Base-by-base conservation (phyloP, 2,329 filamentous ascomycete genomes). In the Colletotrichum simmondsii region DNA sequence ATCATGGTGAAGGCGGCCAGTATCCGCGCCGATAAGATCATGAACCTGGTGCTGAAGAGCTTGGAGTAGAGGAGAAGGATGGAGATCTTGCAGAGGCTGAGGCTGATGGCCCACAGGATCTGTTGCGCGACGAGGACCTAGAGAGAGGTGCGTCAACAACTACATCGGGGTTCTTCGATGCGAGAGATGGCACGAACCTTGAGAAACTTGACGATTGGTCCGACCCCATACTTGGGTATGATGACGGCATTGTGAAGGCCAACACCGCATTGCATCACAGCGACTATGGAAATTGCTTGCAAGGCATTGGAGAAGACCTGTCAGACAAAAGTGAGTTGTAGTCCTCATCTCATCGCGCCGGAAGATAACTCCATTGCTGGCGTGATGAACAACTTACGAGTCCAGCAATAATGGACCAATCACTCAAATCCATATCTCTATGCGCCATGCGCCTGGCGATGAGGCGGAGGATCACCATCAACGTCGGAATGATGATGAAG, bases 41-140 rank as follows among this genome's bases (percentile, higher is more conserved):
- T 77, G 30, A 57, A 42, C 7, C 74, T 76, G 2, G 79, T 76
- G 1, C 77, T 66, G 62, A 82, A 81, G 52, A 81, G 75, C 24
- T 72, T 77, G 14, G 74, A 69, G 72, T 79, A 80, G 30, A 82
- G 75, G 42, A 78, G 66, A 19, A 81, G 76, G 61, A 81, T 78
- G 57, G 80, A 79, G 19, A 78, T 73, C 66, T 80, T 81, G 72
- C 76, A 78, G 26, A 79, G 74, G 24, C 75, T 68, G 26, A 82
- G 77, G 35, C 77, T 78, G 26, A 79, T 28, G 1, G 77, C 78
- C 80, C 79, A 81, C 28, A 81, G 74, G 56, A 80, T 69, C 61
- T 81, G 80, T n/a, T 80, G 75, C 2, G 77, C 67, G 4, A 77
- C 53, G 30, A 76, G 70, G 24, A 77, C 66, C 76, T 77, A 26